Evolutionary conservation across 202 grass and related monocot species (phyloP).

Genomic region (Thinopyrum obtusiflorum): DNA sequence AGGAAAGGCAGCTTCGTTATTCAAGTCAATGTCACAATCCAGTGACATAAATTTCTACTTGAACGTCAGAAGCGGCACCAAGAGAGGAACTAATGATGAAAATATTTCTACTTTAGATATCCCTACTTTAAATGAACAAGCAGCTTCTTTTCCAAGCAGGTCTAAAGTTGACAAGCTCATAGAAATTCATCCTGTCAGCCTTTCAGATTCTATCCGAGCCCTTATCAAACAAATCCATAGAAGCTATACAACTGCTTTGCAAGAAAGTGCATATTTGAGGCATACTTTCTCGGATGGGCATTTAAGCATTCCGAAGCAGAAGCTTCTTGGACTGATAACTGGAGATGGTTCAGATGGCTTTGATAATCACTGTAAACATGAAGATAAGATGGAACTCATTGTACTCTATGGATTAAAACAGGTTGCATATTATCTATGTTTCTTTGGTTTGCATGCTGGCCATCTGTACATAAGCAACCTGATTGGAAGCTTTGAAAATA

Average conservation of each 20-base stretch:
- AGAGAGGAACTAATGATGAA: constrained; percentile 28
- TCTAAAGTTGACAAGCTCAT: constrained; percentile 39
- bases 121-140: constrained; percentile 40
- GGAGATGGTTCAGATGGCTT: constrained; percentile 34
- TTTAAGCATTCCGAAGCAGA: constrained; percentile 60
- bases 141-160: constrained; percentile 24
- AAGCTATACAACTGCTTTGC: constrained; percentile 50
- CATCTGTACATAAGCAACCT: constrained; percentile 61
- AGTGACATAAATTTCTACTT: constrained; percentile 69
- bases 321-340: constrained; percentile 60
- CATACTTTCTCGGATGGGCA: constrained; percentile 34
- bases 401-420: constrained; percentile 65
- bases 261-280: constrained; percentile 49
- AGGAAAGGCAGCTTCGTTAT: constrained; percentile 49
- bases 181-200: constrained; percentile 58
- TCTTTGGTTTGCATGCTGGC: constrained; percentile 69
- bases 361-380: constrained; percentile 25
- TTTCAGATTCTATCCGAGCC: constrained; percentile 51
- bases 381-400: constrained; percentile 51
- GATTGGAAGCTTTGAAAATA: constrained; percentile 43
- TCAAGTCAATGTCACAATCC: constrained; percentile 54
- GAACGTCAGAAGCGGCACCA: constrained; percentile 50
- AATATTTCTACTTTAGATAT: constrained; percentile 25
- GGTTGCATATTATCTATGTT: constrained; percentile 75
- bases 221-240: constrained; percentile 48